phyloP scores from a whole-genome alignment of 2,329 filamentous ascomycete species.

The Cladorrhinum sp. region DNA sequence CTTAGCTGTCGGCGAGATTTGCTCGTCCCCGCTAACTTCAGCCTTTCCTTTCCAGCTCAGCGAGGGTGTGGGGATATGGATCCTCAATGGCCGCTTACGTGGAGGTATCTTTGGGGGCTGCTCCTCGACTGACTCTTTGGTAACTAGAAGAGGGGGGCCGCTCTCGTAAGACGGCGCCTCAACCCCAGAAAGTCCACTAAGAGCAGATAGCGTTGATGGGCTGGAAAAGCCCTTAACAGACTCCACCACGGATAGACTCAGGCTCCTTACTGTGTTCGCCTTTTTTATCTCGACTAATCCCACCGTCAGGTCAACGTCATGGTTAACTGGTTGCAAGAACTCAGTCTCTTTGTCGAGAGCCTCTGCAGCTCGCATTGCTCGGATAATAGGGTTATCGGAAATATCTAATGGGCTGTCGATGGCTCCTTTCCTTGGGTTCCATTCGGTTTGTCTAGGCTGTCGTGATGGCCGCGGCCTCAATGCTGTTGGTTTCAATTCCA shows the following conservation, averaged over 20 bases:
- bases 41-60: conserved; percentile 18
- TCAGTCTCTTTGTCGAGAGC: conserved; percentile 55
- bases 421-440: neutral
- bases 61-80: conserved; percentile 20
- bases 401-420: conserved; percentile 7
- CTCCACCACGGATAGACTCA: conserved; percentile 42
- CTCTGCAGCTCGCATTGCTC: conserved; percentile 59
- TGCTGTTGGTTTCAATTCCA: neutral
- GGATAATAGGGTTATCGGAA: conserved; percentile 48
- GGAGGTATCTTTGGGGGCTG: neutral
- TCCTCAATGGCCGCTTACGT: conserved; percentile 14
- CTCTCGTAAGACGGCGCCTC: neutral
- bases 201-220: conserved; percentile 8
- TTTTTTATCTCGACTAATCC: conserved; percentile 21
- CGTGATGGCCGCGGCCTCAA: neutral
- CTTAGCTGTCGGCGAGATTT: neutral
- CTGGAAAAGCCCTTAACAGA: conserved; percentile 1
- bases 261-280: conserved; percentile 39
- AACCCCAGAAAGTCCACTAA: neutral
- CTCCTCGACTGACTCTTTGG: neutral
- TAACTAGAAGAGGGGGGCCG: neutral
- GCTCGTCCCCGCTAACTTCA: neutral
- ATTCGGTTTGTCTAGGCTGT: neutral
- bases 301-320: conserved; percentile 47
- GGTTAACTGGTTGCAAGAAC: conserved; percentile 45